Percentiles rank a stretch among this genome's conserved stretches.
phyloP scores from a whole-genome alignment of 176 grass and related monocot genomes.

The Triticum dicoccoides region DNA sequence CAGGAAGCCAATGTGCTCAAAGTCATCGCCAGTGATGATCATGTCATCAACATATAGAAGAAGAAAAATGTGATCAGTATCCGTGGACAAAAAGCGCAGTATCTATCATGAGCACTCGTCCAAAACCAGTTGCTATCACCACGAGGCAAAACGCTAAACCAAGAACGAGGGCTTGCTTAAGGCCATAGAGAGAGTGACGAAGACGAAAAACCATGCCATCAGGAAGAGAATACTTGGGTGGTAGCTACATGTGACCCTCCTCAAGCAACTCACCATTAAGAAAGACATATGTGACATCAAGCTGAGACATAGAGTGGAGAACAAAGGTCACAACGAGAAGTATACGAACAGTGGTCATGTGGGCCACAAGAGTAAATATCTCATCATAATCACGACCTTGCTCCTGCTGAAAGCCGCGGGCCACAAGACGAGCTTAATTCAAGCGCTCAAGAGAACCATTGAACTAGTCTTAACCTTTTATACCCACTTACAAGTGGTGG shows the following conservation, averaged over 20 bases:
- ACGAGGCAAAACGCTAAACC: neutral
- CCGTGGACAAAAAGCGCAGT: neutral
- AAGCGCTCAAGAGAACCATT: neutral
- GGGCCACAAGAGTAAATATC: neutral
- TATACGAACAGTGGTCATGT: neutral
- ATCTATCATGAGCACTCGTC: neutral
- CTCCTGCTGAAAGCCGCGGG: neutral
- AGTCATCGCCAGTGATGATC: neutral
- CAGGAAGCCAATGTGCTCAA: neutral
- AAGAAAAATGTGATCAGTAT: too few relatives aligned
- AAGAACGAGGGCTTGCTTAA: neutral
- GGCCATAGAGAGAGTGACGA: too few relatives aligned
- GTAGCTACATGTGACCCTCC: neutral
- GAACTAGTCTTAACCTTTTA: neutral
- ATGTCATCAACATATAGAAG: neutral
- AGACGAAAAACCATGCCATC: neutral
- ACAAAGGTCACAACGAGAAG: neutral
- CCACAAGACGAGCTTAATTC: neutral
- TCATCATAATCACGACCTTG: neutral
- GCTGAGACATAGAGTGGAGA: neutral
- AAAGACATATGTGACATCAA: neutral
- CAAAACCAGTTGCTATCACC: neutral
- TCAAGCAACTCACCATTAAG: neutral
- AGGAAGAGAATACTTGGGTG: neutral
- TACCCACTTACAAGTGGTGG: neutral